Conservation (phyloP, 768 basidiomycete species). For the Lactarius hatsudake region DNA sequence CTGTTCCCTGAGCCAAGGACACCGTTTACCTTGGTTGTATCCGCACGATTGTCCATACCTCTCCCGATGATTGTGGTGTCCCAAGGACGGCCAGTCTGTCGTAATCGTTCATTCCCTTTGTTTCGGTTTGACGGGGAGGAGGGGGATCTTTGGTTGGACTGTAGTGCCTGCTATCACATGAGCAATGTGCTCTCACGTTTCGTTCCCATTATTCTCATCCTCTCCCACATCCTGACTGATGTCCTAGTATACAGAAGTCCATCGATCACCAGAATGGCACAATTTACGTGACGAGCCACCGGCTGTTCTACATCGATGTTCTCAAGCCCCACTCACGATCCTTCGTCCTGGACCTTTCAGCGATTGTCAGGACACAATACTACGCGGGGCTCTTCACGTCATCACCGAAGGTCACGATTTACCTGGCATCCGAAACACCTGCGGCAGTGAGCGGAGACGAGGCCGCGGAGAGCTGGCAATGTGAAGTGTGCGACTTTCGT, state of each 20-base stretch:
- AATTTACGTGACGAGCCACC: conserved; percentile 73
- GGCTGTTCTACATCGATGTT: conserved; percentile 76
- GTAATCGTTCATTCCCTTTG: background rate
- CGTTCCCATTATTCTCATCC: background rate
- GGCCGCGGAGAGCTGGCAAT: conserved; percentile 69
- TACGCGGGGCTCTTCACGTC: conserved; percentile 90
- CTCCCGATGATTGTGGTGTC: background rate
- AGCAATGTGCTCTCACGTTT: background rate
- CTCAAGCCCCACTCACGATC: conserved; percentile 52
- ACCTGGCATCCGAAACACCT: conserved; percentile 43
- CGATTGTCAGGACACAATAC: conserved; percentile 74
- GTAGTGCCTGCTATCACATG: background rate
- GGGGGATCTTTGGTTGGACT: background rate
- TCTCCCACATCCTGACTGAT: conserved; percentile 32
- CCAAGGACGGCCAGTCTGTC: background rate
- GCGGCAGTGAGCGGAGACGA: conserved; percentile 29
- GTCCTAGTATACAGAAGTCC: conserved; percentile 72
- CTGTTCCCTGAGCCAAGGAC: background rate
- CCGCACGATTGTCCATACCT: background rate
- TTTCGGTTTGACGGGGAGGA: background rate
- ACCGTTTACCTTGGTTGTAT: background rate
- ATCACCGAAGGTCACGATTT: conserved; percentile 82
- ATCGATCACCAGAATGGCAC: conserved; percentile 74
- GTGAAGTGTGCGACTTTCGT: conserved; percentile 81
- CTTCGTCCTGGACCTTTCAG: conserved; percentile 62